Evolutionary conservation across 306 rosid species (phyloP).

Genomic region (Sicyos edulis): DNA sequence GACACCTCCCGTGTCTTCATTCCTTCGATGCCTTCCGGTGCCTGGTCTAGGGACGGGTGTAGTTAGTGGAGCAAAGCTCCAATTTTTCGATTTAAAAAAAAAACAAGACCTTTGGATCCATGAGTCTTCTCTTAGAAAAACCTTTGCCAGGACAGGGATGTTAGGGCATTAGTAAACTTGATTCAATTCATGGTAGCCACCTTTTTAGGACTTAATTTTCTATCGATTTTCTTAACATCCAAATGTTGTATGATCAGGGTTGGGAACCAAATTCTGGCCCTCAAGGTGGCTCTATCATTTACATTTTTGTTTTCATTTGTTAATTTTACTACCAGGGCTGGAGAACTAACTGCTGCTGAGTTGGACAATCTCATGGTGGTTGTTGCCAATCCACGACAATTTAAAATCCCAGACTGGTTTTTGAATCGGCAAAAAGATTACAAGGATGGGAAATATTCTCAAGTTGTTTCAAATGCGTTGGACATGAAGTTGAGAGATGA

Average conservation of each 20-base stretch:
- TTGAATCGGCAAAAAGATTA: slow-evolving; percentile 70
- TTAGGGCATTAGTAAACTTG: background rate
- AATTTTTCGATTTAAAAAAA: no score
- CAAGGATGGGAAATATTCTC: slow-evolving; percentile 69
- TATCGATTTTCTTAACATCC: no score
- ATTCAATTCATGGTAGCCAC: no score
- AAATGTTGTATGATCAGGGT: no score
- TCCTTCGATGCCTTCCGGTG: no score
- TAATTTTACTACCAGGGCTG: slow-evolving; percentile 38
- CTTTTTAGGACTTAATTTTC: no score
- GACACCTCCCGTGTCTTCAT: no score
- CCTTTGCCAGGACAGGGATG: background rate
- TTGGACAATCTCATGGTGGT: slow-evolving; percentile 55
- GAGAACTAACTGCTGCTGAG: slow-evolving; percentile 56
- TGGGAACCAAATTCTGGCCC: no score
- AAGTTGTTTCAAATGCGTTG: slow-evolving; percentile 67
- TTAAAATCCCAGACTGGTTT: slow-evolving; percentile 76
- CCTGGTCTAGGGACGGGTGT: no score
- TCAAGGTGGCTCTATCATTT: background rate
- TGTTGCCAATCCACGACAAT: slow-evolving; percentile 59
- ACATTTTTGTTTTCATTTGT: background rate
- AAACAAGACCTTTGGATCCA: background rate
- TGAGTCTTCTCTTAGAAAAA: background rate
- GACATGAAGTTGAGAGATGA: slow-evolving; percentile 89
- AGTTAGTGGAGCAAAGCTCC: no score